These are phyloP conservation scores for Stephanodiscus triporus DNA, from an alignment of 108 stramenopile genomes.

Conservation along the genomic window DNA sequence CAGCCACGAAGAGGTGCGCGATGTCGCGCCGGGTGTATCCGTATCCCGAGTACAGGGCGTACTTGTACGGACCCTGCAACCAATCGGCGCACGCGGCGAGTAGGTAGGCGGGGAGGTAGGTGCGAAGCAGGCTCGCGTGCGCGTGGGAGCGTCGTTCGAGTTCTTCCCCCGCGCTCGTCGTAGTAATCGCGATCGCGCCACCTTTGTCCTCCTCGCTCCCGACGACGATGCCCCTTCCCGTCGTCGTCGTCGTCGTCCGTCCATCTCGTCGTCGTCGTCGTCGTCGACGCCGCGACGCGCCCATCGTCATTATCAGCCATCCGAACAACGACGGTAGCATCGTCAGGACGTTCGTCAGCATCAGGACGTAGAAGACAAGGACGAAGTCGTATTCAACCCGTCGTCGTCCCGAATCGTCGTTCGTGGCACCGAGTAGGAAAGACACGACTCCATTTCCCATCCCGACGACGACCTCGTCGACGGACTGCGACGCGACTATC, in stretches of 20 bases:
- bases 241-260: neutral
- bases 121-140: slow-evolving; percentile 39
- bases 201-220: too few species aligned
- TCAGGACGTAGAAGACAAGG: neutral
- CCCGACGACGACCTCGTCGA: neutral
- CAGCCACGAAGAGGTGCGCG: slow-evolving; percentile 86
- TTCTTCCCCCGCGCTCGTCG: neutral
- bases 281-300: neutral
- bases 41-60: slow-evolving; percentile 94
- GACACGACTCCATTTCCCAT: neutral
- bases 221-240: neutral
- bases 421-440: neutral
- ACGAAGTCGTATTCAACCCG: neutral
- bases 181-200: too few species aligned
- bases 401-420: neutral
- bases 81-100: slow-evolving; percentile 92
- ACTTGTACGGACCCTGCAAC: slow-evolving; percentile 99
- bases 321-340: too few species aligned
- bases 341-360: neutral
- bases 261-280: neutral
- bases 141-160: neutral
- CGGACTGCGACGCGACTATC: neutral
- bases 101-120: slow-evolving; percentile 92
- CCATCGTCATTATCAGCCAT: neutral
- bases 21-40: slow-evolving; percentile 86